Conservation (phyloP, 2,329 filamentous ascomycete genomes). For the Biscogniauxia sp. region DNA sequence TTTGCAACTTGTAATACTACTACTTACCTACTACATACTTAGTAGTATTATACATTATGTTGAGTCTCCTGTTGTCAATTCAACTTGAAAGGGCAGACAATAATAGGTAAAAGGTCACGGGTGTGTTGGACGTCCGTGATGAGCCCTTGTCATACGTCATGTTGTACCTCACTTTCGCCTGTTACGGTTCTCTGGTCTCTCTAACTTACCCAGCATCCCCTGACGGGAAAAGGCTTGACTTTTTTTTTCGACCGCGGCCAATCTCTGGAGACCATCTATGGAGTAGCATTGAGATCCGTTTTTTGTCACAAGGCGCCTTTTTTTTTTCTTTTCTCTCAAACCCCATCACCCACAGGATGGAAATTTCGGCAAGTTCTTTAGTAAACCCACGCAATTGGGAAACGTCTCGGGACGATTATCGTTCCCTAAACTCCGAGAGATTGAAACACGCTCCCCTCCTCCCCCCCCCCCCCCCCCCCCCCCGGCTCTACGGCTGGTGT, state of each 20-base stretch:
- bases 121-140: neutral
- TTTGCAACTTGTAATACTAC: no score
- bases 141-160: neutral
- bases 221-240: neutral
- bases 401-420: neutral
- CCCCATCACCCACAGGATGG: neutral
- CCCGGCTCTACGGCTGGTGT: neutral
- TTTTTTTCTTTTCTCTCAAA: no score
- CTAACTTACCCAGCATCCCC: no score
- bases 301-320: no score
- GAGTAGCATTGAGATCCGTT: no score
- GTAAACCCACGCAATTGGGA: neutral
- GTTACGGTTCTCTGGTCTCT: neutral
- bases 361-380: neutral
- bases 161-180: neutral
- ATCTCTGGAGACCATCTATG: neutral
- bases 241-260: neutral
- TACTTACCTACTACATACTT: no score
- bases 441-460: no score
- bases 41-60: no score
- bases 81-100: no score
- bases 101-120: no score
- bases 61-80: no score
- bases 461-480: no score
- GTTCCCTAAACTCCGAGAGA: neutral